Base-by-base conservation (phyloP, 2,329 filamentous ascomycete genomes). In the Elsinoe perseae region DNA sequence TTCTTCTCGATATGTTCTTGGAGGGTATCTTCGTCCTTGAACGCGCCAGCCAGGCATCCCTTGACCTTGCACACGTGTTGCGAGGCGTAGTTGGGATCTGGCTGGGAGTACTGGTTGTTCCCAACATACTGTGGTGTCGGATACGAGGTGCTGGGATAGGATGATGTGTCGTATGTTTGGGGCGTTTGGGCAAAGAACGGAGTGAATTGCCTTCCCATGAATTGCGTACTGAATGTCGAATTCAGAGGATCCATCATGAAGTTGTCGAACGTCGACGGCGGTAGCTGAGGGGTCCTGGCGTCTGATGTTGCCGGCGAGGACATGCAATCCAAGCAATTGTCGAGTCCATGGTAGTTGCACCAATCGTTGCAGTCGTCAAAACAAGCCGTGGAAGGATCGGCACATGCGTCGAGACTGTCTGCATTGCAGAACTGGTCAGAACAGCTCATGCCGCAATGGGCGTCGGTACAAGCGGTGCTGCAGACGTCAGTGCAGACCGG, bases 21-120 rank as follows among this genome's bases (percentile, higher is more conserved):
- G 1, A 56, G 40, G n/a, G 53, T 16, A 46, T 56, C 42, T 18
- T 56, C 53, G 23, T 56, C 53, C 7, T 56, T 56, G 53, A 56
- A 56, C 2, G 21, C 38, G n/a, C 53, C 53, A 14, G 53, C 53
- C 38, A 44, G 46, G 43, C 53, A 56, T 21, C 53, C 53, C 18
- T 46, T 48, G 40, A 56, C 53, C 28, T 44, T 44, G 30, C 53
- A 56, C 9, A 56, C 30, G 36, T 56, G 53, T 34, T 23, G 21
- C 28, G 53, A n/a, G 8, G 28, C 40, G 20, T n/a, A 44, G 43
- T 46, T 21, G 9, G 20, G 48, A 14, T 52, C 40, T n/a, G 40
- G 18, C 8, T 44, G 40, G 40, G 48, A 28, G 18, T 21, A 52
- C 4, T 21, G 30, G 4, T n/a, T 8, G 9, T 14, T 38, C 7